Percentiles rank a stretch among this genome's conserved stretches.
These are phyloP conservation scores for Pachysolen tannophilus DNA, from an alignment of 805 yeast genomes.

Conservation along the genomic window DNA sequence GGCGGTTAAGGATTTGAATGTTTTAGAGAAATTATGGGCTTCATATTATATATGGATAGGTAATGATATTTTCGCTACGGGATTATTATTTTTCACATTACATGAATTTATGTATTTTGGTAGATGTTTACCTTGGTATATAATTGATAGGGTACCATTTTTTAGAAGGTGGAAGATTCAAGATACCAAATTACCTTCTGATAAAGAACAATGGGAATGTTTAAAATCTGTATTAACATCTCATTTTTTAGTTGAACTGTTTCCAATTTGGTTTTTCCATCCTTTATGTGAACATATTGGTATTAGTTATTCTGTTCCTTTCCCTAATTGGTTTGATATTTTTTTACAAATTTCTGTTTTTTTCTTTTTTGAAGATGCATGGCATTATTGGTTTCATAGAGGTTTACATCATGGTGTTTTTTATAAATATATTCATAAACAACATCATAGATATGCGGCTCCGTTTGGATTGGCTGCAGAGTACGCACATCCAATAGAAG, in stretches of 20 bases:
- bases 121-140: constrained; percentile 87
- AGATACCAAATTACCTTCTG: constrained; percentile 72
- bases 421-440: constrained; percentile 91
- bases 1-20: constrained; percentile 21
- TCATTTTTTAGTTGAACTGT: constrained; percentile 88
- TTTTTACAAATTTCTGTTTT: constrained; percentile 62
- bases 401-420: constrained; percentile 81
- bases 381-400: constrained; percentile 97
- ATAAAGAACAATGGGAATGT: constrained; percentile 89
- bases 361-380: constrained; percentile 83
- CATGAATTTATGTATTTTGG: constrained; percentile 92
- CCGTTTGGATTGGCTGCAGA: constrained; percentile 97
- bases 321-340: constrained; percentile 61
- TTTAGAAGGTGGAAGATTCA: constrained; percentile 87
- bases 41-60: constrained; percentile 77
- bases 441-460: constrained; percentile 96
- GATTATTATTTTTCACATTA: constrained; percentile 67
- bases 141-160: constrained; percentile 78
- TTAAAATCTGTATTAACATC: constrained; percentile 74
- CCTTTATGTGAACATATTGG: constrained; percentile 81
- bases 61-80: constrained; percentile 90
- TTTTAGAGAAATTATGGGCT: constrained; percentile 77
- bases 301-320: constrained; percentile 73
- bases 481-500: constrained; percentile 95
- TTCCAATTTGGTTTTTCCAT: constrained; percentile 97